Conservation (phyloP, 2,329 filamentous ascomycete species). For the Paraphoma sp. region DNA sequence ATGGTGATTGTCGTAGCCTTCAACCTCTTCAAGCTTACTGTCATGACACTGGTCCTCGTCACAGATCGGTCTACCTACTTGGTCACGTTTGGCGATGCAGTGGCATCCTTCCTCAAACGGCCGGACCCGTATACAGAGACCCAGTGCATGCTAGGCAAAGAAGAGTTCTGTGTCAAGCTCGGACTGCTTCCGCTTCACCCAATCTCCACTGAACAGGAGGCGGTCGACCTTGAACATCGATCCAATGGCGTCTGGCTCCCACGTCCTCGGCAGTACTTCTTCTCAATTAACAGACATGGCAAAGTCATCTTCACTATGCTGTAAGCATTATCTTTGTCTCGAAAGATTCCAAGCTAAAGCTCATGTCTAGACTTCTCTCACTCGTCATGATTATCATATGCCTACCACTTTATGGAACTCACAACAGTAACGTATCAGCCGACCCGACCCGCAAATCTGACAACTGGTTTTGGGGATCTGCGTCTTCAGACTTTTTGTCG, state of each 20-base stretch:
- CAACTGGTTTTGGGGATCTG: constrained; percentile 11
- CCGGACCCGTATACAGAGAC: constrained; percentile 10
- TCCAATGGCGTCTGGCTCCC: neutral
- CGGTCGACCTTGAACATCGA: neutral
- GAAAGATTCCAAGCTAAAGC: neutral
- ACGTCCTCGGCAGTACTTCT: neutral
- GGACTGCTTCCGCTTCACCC: neutral
- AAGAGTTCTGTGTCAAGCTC: neutral
- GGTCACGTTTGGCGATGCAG: constrained; percentile 25
- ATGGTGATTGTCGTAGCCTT: constrained; percentile 21
- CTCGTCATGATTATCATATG: neutral
- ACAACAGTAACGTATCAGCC: neutral
- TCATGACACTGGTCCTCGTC: constrained; percentile 15
- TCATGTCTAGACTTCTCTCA: neutral
- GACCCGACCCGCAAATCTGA: too few species aligned
- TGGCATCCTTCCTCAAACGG: constrained; percentile 20
- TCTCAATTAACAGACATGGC: neutral
- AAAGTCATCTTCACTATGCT: neutral
- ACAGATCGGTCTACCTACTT: constrained; percentile 13
- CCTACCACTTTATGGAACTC: neutral
- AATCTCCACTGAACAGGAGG: neutral
- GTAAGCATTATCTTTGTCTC: neutral
- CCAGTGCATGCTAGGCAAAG: constrained; percentile 4
- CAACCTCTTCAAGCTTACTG: constrained; percentile 21
- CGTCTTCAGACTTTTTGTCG: constrained; percentile 7